Base-by-base conservation (phyloP, 306 rosid genomes). In the Medicago arabica region DNA sequence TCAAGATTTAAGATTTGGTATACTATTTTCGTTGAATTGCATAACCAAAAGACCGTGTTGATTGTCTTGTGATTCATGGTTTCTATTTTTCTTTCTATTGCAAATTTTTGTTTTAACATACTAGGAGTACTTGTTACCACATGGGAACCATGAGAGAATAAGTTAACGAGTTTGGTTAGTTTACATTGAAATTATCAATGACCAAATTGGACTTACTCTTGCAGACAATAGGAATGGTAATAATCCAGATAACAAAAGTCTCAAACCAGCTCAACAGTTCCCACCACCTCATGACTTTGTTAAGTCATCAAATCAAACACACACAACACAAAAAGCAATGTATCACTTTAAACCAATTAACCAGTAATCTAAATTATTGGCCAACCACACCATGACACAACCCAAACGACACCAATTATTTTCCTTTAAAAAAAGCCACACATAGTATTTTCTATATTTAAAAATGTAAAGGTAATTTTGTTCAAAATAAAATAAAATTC, bases 211-310 rank as follows among this genome's bases (percentile, higher is more conserved):
- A 63, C 4, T 12, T 38, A 14, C 3, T 21, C 11, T 0, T 18
- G 58, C 7, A 11, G 2, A 51, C 28, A 60, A 58, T 58, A 23
- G 70, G 55, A 66, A 64, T 38, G 1, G 12, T 12, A 34, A 36
- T 67, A 67, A 46, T 9, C 55, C 81, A 72, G 68, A 39, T 36
- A 71, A 50, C 84, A 12, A 11, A 64, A 65, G 78, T 71, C 51
- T 58, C 67, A 38, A 55, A 77, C 69, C 82, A 77, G 85, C 85
- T 76, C 85, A 82, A 43, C 64, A n/a, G 19, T 10, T 55, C 59
- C 31, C 66, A 47, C 54, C 74, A 40, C 13, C 38, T 67, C 14
- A 16, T 15, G 28, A 74, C 62, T 80, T 67, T 74, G 5, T 38
- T 49, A 38, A 58, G 19, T 61, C 43, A 28, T 61, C 41, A 60